Percentiles rank a stretch among this genome's conserved stretches.
These are phyloP conservation scores for Niebla homalea DNA, from an alignment of 495 filamentous ascomycete genomes.

Conservation along the genomic window DNA sequence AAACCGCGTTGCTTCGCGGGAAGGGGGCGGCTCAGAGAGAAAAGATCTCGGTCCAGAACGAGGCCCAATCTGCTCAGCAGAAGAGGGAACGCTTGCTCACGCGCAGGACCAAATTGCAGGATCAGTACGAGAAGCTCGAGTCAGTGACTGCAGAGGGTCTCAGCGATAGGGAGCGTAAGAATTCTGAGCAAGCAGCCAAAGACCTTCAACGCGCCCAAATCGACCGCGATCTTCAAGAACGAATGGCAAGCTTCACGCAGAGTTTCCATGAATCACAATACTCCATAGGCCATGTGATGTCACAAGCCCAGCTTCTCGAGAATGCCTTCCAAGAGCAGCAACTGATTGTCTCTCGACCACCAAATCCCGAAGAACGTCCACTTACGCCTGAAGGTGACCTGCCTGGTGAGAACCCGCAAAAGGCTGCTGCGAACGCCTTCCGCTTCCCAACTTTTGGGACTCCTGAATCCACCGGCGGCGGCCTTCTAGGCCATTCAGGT, in stretches of 20 bases:
- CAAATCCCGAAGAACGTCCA: constrained; percentile 24
- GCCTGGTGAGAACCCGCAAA: constrained; percentile 32
- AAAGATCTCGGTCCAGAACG: constrained; percentile 48
- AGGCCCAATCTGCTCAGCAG: constrained; percentile 51
- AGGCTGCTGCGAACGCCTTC: constrained; percentile 13
- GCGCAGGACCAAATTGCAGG: constrained; percentile 61
- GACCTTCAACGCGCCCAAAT: constrained; percentile 49
- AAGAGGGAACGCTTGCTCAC: constrained; percentile 67
- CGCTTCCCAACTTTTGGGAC: constrained; percentile 19
- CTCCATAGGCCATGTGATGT: constrained; percentile 34
- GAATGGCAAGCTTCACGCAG: constrained; percentile 31
- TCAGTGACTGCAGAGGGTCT: constrained; percentile 63
- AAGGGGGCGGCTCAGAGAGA: constrained; percentile 53
- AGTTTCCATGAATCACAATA: constrained; percentile 35
- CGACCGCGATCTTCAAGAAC: constrained; percentile 36
- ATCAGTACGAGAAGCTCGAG: constrained; percentile 64
- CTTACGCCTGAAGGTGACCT: constrained; percentile 37
- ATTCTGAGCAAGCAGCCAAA: constrained; percentile 51
- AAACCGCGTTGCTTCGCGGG: constrained; percentile 45
- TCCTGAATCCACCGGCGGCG: constrained; percentile 12
- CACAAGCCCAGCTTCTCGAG: constrained; percentile 35
- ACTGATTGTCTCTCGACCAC: constrained; percentile 26
- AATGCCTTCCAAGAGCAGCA: constrained; percentile 31
- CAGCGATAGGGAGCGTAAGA: constrained; percentile 59
- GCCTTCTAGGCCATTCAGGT: constrained; percentile 25